Percentiles rank a stretch among this genome's conserved stretches.
Conservation (phyloP, 352 stramenopile species). For the Phytophthora kernoviae region DNA sequence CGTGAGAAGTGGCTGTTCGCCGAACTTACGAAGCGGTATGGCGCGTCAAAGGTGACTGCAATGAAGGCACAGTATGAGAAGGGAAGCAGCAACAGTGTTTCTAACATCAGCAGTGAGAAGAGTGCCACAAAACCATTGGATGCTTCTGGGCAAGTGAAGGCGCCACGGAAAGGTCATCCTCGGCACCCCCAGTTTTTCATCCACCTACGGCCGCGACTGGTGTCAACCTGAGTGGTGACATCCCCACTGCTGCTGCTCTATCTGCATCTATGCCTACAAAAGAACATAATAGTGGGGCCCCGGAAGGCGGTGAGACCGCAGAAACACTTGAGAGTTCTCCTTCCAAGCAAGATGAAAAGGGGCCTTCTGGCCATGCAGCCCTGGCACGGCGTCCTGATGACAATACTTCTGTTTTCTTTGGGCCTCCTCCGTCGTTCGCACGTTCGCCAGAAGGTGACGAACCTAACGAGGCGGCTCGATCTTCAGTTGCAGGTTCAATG, state of each 20-base stretch:
- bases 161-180: conserved; percentile 25
- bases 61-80: conserved; percentile 40
- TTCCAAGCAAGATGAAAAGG: conserved; percentile 3
- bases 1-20: conserved; percentile 71
- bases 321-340: neutral
- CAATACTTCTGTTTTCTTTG: conserved; percentile 11
- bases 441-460: conserved; percentile 4
- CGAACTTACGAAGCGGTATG: conserved; percentile 71
- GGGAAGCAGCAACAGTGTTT: conserved; percentile 7
- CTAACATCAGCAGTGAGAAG: neutral
- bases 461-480: neutral
- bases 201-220: conserved; percentile 18
- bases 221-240: conserved; percentile 11
- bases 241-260: neutral
- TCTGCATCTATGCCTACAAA: neutral
- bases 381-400: conserved; percentile 11
- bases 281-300: neutral
- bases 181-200: conserved; percentile 41
- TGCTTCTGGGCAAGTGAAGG: conserved; percentile 15
- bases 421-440: conserved; percentile 10
- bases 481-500: neutral
- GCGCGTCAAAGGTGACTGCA: conserved; percentile 43
- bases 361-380: neutral
- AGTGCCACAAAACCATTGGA: conserved; percentile 8
- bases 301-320: neutral